Base-by-base conservation (phyloP, 129 eudicot genomes). In the Dittrichia graveolens region DNA sequence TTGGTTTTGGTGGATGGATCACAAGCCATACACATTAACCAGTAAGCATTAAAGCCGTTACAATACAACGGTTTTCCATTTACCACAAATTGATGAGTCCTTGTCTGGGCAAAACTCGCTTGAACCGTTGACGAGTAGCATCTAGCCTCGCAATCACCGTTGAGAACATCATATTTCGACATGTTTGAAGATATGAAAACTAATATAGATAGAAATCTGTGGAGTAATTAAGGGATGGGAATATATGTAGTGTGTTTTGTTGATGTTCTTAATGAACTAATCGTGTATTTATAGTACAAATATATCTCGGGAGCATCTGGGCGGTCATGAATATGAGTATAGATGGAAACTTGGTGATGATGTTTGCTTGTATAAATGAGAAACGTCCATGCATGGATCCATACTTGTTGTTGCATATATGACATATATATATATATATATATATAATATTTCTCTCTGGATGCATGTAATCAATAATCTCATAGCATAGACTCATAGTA, bases 1-100 rank as follows among this genome's bases (percentile, higher is more conserved):
- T 69, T 74, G 5, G 12, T 59, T 58, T 69, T 77, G 0, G 85
- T 83, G 0, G 87, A 77, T 0, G 83, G 80, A 15, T 80, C 87
- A 4, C 82, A 45, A 8, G 85, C 86, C 78, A 66, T 67, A 19
- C 74, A 77, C 88, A 86, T 86, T 46, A 86, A n/a, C 91, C 88
- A 86, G 34, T 83, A 86, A 1, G 91, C 66, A 45, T 83, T 80
- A 74, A 86, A 86, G 2, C 91, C 85, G 4, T 80, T 86, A 47
- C 83, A 15, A 59, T 83, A 86, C 43, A 86, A 40, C 0, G 82
- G 63, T 48, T 71, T 80, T 4, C 85, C 82, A 9, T 86, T 61
- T 35, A 58, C 7, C 46, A 73, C 74, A 47, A 86, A 85, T 43
- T 74, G 77, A 31, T 72, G 79, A 8, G 72, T 65, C 4, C 71